Base-by-base conservation (phyloP, 768 basidiomycete species). In the Hygrophoropsis aurantiaca region DNA sequence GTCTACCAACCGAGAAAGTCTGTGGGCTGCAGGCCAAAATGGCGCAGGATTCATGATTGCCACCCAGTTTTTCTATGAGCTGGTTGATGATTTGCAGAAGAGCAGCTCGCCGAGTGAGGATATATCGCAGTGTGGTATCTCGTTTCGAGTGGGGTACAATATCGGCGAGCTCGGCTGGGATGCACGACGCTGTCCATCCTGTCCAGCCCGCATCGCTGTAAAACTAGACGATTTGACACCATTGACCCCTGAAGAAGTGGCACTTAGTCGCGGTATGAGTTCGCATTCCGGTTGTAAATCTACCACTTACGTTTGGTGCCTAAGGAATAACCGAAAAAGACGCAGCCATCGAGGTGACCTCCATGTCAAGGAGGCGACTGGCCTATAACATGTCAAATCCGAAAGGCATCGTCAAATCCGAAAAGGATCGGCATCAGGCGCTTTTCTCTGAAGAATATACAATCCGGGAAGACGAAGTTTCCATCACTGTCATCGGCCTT, bases 11-110 rank as follows among this genome's bases (percentile, higher is more conserved):
- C 48, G 56, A 18, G 43, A 44, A 21, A 57, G 49, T 24, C 40
- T 42, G 11, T 58, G 47, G 48, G 52, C 49, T 15, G 46, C 51
- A 9, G 56, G 57, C 18, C 56, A 58, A 39, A 57, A 58, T 23
- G 49, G 52, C 26, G 50, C 24, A 9, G 49, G 52, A 2, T 54
- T 58, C 37, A 44, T 50, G 34, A 41, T 49, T 30, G 56, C 55
- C 8, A 56, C 55, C 3, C 55, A 44, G 16, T 56, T 46, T 36
- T 46, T 54, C 41, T 36, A 45, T 27, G 43, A 54, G 11, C 7
- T 51, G 11, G 49, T 54, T 11, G 46, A 42, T 11, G 36, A 38
- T 11, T 30, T 32, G 15, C 27, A 16, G 19, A 40, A 45, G 16
- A 43, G 42, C 42, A n/a, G 26, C 8, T 27, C 3, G 8, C 38